Evolutionary conservation across 75 land plant species (phyloP), one percentile per base, ranked within the genome.

Genomic region (Isoetes taiwanensis): DNA sequence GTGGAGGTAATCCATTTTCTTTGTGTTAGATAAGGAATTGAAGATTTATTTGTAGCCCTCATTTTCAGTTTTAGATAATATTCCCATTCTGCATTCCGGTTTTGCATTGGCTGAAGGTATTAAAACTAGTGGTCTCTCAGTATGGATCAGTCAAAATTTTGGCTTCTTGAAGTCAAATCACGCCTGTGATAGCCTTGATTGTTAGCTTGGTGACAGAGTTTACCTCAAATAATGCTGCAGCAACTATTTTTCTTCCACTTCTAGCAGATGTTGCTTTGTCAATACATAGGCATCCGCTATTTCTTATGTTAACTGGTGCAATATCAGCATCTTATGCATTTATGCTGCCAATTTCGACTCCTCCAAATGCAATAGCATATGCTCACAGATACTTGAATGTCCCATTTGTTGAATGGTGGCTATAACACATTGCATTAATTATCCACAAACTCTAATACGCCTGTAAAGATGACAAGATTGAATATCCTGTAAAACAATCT

Each of bases 91-190:
- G n/a, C n/a, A n/a, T n/a, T n/a, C n/a, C n/a, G 50, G 50, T n/a
- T 46, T 46, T 46, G 50, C 50, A 6, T 23, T 46, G 8, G 50
- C 50, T 6, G 50, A 46, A n/a, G 50, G 50, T 6, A 46, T 46
- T 4, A 4, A 6, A n/a, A 46, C 50, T 16, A 46, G 50, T 37
- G 38, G 50, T 6, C n/a, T 46, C 12, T 46, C 50, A 6, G 50
- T 4, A 8, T 46, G 50, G 50, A 46, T 46, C 12, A 46, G 21
- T 8, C 6, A 19, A 19, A 46, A 46, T 23, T 19, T 46, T 16
- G 50, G 50, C 50, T 46, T 46, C 50, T 23, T 46, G 5, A 46
- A 46, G 21, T 46, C 50, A 23, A 5, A 4, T 46, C n/a, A 23
- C 50, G 12, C 6, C 50, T 5, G 50, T n/a, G 50, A 4, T 23